Conservation (phyloP, 1,139 yeast species). For the Hanseniaspora gamundiae region DNA sequence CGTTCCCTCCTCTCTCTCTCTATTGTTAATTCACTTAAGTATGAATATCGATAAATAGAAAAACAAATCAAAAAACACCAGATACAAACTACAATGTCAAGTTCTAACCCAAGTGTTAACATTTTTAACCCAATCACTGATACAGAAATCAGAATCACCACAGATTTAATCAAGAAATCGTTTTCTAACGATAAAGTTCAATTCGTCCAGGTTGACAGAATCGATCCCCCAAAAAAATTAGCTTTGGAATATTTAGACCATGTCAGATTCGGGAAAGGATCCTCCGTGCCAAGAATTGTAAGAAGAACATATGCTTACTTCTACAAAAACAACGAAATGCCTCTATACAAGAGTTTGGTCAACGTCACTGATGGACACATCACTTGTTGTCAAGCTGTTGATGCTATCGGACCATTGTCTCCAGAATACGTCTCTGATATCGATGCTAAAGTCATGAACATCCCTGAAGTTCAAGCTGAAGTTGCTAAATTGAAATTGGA, state of each 20-base stretch:
- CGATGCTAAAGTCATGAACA: conserved; percentile 38
- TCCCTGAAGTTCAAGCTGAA: conserved; percentile 52
- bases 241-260: conserved; percentile 62
- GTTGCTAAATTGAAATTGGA: conserved; percentile 46
- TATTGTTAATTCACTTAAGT: not conserved
- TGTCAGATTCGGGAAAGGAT: conserved; percentile 44
- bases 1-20: too few species aligned
- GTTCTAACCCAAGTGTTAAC: conserved; percentile 11
- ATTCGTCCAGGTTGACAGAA: conserved; percentile 59
- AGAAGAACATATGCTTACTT: conserved; percentile 61
- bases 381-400: conserved; percentile 45
- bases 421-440: conserved; percentile 53
- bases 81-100: not conserved
- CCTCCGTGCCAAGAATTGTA: conserved; percentile 38
- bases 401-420: conserved; percentile 63
- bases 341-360: conserved; percentile 61
- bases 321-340: conserved; percentile 40
- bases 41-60: not conserved
- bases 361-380: conserved; percentile 55
- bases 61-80: not conserved
- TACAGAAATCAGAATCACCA: conserved; percentile 50
- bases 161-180: conserved; percentile 47
- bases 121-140: conserved; percentile 56
- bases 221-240: conserved; percentile 73
- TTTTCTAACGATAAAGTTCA: conserved; percentile 38